Base-by-base conservation (phyloP, 441 rosid genomes). In the Gossypium trilobum region DNA sequence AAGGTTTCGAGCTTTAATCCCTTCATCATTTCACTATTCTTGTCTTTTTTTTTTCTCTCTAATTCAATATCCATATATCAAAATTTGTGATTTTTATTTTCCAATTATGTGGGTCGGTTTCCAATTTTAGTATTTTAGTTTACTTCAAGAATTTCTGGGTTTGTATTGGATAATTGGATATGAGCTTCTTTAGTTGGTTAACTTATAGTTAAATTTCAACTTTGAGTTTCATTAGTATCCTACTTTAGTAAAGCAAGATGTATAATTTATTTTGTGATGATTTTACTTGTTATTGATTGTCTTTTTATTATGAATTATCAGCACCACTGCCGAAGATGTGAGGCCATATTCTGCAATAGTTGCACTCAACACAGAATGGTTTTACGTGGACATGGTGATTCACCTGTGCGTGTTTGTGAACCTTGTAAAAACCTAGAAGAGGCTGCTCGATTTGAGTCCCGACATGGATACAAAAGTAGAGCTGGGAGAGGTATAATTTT, bases 311-410 rank as follows among this genome's bases (percentile, higher is more conserved):
- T 71, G 62, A 65, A 66, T 65, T 76, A 75, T 36, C 87, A 94
- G 99, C 97, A 95, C 75, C 98, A 92, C 78, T 95, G 98, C 78
- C 83, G 98, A 71, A 85, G 96, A 78, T 95, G 97, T 73, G 99
- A 95, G 22, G 96, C 97, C 2, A 57, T 92, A 68, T 95, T 89
- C 80, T 95, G 98, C 82, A 79, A 79, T 75, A 81, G 72, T 75
- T 95, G 98, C 71, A 87, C 95, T 4, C 90, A 82, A 78, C 90
- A 87, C 54, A 78, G 91, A 77, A 92, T 95, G 96, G 68, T 77
- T 3, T 79, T 95, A 62, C 91, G 98, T 10, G 96, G 99, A 16
- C 96, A 91, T 80, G 97, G 99, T 33, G 97, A 95, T 81, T 78
- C 90, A 0, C 88, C 96, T 31, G 98, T 95, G 46, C 93, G 98